Percentiles rank a stretch among this genome's conserved stretches.
phyloP scores from a whole-genome alignment of 352 stramenopile species.

The Thalassiosira hispida region DNA sequence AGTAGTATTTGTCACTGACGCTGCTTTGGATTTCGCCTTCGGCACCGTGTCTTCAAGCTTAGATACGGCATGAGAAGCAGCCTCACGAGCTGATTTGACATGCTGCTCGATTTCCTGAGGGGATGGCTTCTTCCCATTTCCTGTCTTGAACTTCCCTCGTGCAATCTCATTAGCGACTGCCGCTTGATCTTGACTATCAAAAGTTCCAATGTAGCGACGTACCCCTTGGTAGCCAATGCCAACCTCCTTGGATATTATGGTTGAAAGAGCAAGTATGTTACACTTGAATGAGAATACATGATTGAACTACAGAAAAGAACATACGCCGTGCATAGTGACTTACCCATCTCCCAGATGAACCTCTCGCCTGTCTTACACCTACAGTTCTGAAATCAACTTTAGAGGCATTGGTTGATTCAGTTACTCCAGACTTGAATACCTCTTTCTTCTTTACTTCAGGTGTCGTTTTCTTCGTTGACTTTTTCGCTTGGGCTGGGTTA shows the following conservation, averaged over 20 bases:
- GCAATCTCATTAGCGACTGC: conserved; percentile 7
- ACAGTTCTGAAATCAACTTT: not conserved
- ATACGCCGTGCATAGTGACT: too few relatives aligned
- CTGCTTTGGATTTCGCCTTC: not conserved
- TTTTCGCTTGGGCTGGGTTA: not conserved
- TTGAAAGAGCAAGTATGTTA: not conserved
- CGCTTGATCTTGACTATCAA: not conserved
- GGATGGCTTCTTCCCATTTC: not conserved
- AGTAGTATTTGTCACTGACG: not conserved
- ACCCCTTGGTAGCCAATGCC: not conserved
- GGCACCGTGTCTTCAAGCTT: not conserved
- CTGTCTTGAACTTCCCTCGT: not conserved
- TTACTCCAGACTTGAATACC: not conserved
- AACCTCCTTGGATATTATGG: not conserved
- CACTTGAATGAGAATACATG: too few relatives aligned
- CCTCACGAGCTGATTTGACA: not conserved
- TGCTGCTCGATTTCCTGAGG: not conserved
- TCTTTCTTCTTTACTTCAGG: not conserved
- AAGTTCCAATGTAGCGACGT: not conserved
- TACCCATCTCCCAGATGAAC: too few relatives aligned
- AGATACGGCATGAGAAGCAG: not conserved
- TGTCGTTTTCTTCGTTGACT: not conserved
- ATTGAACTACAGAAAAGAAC: too few relatives aligned
- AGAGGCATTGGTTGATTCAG: not conserved
- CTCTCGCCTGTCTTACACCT: too few relatives aligned